phyloP scores from a whole-genome alignment of 164 flowering plant species.

The Magnolia officinalis region DNA sequence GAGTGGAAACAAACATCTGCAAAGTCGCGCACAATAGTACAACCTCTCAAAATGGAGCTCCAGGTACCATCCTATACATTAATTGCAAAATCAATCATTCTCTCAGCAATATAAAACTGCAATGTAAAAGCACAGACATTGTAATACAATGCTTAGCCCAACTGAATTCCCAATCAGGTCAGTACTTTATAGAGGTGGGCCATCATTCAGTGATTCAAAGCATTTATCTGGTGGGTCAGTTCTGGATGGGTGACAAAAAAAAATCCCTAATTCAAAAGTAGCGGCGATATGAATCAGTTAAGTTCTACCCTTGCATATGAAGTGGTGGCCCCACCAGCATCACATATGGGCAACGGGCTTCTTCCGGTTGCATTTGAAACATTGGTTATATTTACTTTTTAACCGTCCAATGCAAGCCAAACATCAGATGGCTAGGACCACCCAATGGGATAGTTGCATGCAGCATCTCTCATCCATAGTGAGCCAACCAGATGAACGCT shows the following conservation, averaged over 20 bases:
- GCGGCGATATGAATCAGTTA: too few relatives aligned
- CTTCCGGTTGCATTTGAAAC: too few relatives aligned
- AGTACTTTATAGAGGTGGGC: background rate
- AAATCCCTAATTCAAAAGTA: too few relatives aligned
- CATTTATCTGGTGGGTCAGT: background rate
- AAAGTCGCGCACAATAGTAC: slow-evolving; percentile 23
- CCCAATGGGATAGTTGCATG: background rate
- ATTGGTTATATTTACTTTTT: too few relatives aligned
- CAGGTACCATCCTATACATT: slow-evolving; percentile 23
- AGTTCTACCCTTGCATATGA: too few relatives aligned
- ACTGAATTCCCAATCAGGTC: too few relatives aligned
- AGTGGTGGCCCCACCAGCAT: too few relatives aligned
- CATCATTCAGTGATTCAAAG: background rate
- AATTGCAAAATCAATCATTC: background rate
- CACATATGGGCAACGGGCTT: too few relatives aligned
- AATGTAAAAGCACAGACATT: background rate
- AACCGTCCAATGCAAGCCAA: too few relatives aligned
- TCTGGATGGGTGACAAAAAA: background rate
- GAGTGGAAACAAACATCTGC: slow-evolving; percentile 21
- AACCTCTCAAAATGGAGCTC: slow-evolving; percentile 18
- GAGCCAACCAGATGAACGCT: background rate
- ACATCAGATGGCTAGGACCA: too few relatives aligned
- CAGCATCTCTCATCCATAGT: background rate
- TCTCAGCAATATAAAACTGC: background rate
- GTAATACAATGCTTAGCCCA: background rate